Base-by-base conservation (phyloP, 805 yeast species). In the Candida lessepsii region DNA sequence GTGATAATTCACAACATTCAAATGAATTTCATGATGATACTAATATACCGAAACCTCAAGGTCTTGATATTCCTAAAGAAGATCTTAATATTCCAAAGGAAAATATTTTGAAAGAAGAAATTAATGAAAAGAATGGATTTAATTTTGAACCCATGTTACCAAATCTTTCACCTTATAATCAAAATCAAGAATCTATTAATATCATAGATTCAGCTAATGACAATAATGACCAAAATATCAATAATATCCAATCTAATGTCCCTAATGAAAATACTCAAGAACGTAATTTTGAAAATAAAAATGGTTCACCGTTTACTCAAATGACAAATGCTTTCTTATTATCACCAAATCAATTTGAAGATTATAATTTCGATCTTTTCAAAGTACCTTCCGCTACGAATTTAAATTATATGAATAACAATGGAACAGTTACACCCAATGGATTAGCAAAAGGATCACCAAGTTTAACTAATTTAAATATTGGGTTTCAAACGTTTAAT, bases 291-390 rank as follows among this genome's bases (percentile, higher is more conserved):
- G 30, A 28, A 28, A 10, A 28, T 6, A 35, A 27, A 7, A 18
- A 13, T 16, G 26, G 19, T 13, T 48, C 51, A 9, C 56, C 56
- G 17, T 50, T 52, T 29, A 47, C 53, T 3, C 56, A 50, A 42
- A 48, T 52, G 49, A 36, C 51, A 11, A 50, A 49, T 51, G 46
- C 50, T 7, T 51, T 51, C 33, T 33, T 45, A 5, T 29, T 49
- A 38, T 42, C 55, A 2, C 53, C 52, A 17, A n/a, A 19, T 2
- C 29, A 35, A 14, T 32, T 26, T 15, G 42, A 39, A 21, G 42
- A 33, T 17, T 28, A 28, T 25, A 33, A 39, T 24, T 29, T 39
- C 16, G 39, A 34, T 16, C 5, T 34, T 9, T 34, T 34, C 39
- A 39, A 34, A 28, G n/a, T 26, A 4, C 37, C 41, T 16, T 39